Evolutionary conservation across 805 yeast genomes (phyloP).

Genomic region (Yamadazyma nakazawae): DNA sequence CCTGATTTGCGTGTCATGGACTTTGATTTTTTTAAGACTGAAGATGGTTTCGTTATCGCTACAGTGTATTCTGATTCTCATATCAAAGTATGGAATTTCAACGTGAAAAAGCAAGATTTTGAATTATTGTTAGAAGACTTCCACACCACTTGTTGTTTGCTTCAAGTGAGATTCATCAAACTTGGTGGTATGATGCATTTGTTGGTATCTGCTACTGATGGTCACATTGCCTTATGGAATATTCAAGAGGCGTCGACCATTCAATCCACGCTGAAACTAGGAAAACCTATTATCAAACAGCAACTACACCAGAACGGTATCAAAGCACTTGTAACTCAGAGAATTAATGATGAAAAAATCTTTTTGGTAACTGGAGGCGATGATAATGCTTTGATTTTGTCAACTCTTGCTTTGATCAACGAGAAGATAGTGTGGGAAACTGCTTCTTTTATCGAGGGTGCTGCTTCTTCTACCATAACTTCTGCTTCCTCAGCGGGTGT

Average conservation of each 20-base stretch:
- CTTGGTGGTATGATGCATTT: conserved; percentile 30
- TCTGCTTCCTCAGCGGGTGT: conserved; percentile 42
- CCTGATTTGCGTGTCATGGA: conserved; percentile 94
- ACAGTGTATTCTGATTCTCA: conserved; percentile 86
- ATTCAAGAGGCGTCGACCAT: conserved; percentile 15
- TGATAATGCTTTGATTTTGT: conserved; percentile 63
- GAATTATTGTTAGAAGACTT: conserved; percentile 41
- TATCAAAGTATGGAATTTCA: conserved; percentile 61
- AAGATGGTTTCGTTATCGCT: conserved; percentile 50
- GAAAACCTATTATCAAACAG: conserved; percentile 37
- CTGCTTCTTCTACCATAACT: conserved; percentile 88
- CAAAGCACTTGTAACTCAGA: conserved; percentile 47
- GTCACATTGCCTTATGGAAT: conserved; percentile 64
- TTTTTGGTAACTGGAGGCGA: conserved; percentile 81
- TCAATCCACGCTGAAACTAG: conserved; percentile 9
- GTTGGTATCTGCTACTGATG: conserved; percentile 78
- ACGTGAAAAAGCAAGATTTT: conserved; percentile 36
- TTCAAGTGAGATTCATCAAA: conserved; percentile 52
- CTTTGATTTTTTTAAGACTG: conserved; percentile 50
- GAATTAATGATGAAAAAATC: conserved; percentile 13
- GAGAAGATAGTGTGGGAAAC: conserved; percentile 21
- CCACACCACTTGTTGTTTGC: conserved; percentile 75
- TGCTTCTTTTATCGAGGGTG: conserved; percentile 42
- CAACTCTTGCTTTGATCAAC: conserved; percentile 15
- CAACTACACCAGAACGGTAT: conserved; percentile 84